Evolutionary conservation across 768 basidiomycete species (phyloP), one percentile per base, ranked within the genome.

Genomic region (Gyrodon lividus): DNA sequence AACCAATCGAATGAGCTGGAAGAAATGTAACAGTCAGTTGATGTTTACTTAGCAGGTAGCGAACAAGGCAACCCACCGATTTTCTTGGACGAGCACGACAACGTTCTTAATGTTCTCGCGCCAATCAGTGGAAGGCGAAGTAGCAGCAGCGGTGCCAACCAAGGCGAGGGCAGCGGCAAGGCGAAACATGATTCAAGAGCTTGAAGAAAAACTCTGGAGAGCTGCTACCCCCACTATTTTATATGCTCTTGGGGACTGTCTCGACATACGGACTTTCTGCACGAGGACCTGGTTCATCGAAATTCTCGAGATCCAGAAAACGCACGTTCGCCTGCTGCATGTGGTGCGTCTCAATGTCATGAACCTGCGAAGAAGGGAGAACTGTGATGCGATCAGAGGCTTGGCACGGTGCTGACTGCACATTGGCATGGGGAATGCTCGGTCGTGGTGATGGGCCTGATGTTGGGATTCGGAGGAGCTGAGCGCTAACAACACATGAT

Each of bases 51-150:
- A 23, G 19, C 10, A 23, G 20, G 9, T 23, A 10, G 1, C 12
- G 13, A 31, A 2, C 9, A 22, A 14, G 5, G 20, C 10, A 23
- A 19, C 39, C 23, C 39, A 40, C 39, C 39, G 20, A 45, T 64
- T 64, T 28, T 62, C 63, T 24, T 64, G 62, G 19, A 64, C 60
- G 23, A 65, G 62, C 40, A 64, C 63, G 3, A 65, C 63, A 0
- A 63, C 60, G 13, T 65, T 48, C 31, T 65, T 65, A 55, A 64
- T 54, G 6, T 38, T 55, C 5, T 64, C 63, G 39, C 54, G 53
- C 63, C 63, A 64, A 33, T 54, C 55, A 1, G 51, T 26, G 33
- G 60, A 59, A 6, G 49, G 13, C 4, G 50, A 31, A 9, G 40
- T 42, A 17, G 31, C 43, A 20, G 35, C 24, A 4, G 43, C 40